These are phyloP conservation scores for Rubia yunnanensis DNA, from an alignment of 257 asterid genomes.

Conservation along the genomic window DNA sequence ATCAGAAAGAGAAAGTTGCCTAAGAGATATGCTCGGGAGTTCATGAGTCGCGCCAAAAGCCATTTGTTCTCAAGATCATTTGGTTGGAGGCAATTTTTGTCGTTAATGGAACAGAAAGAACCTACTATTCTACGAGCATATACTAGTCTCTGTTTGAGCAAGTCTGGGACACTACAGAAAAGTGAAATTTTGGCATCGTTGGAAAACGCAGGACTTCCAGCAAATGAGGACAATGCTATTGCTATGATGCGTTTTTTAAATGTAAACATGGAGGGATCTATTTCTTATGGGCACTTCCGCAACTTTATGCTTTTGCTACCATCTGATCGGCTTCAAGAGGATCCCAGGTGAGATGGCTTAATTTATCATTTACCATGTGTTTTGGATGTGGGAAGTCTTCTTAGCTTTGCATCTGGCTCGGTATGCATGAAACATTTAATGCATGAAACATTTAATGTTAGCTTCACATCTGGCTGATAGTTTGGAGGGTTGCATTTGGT, in stretches of 20 bases:
- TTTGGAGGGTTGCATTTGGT: not conserved
- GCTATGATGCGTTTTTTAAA: conserved; percentile 99
- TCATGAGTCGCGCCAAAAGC: conserved; percentile 85
- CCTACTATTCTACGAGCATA: conserved; percentile 96
- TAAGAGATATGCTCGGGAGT: conserved; percentile 79
- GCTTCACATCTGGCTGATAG: not conserved
- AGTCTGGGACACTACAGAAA: conserved; percentile 89
- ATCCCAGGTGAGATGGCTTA: conserved; percentile 62
- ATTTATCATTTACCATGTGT: not conserved
- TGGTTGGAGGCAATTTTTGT: conserved; percentile 95
- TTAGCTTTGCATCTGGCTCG: not conserved
- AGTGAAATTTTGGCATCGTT: conserved; percentile 86
- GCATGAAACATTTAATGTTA: not conserved
- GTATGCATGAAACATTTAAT: not conserved
- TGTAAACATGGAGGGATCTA: conserved; percentile 80
- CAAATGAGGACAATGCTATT: conserved; percentile 97
- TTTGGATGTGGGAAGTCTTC: not conserved
- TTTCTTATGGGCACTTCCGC: conserved; percentile 97
- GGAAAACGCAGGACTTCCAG: conserved; percentile 91
- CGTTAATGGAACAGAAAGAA: conserved; percentile 97
- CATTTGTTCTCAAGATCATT: conserved; percentile 87
- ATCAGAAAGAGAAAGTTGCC: conserved; percentile 93
- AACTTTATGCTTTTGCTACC: conserved; percentile 97
- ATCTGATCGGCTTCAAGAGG: conserved; percentile 95
- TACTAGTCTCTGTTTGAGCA: conserved; percentile 95